phyloP scores from a whole-genome alignment of 257 asterid genomes.

The Nicotiana tabacum region DNA sequence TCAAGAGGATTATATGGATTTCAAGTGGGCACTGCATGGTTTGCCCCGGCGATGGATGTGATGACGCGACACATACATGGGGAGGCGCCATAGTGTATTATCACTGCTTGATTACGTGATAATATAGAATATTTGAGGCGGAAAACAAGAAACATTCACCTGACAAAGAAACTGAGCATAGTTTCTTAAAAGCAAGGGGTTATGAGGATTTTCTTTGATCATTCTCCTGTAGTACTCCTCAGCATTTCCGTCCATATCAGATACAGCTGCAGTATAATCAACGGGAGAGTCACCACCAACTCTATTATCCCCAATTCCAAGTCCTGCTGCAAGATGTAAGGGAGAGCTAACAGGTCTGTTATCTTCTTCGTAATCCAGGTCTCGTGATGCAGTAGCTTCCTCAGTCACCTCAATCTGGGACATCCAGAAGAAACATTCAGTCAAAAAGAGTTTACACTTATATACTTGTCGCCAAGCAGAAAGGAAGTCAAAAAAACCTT shows the following conservation, averaged over 20 bases:
- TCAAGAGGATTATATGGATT: background rate
- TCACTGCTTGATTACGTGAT: background rate
- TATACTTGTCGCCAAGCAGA: background rate
- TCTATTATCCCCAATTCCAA: slow-evolving; percentile 38
- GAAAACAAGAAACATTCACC: slow-evolving; percentile 26
- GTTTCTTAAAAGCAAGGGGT: slow-evolving; percentile 44
- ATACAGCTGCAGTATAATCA: slow-evolving; percentile 13
- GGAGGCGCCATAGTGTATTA: too few species aligned
- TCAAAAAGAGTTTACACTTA: background rate
- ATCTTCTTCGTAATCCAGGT: slow-evolving; percentile 28
- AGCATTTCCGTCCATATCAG: slow-evolving; percentile 14
- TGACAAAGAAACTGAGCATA: slow-evolving; percentile 58
- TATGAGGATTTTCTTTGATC: slow-evolving; percentile 61
- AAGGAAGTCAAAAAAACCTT: slow-evolving; percentile 27
- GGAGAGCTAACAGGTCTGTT: slow-evolving; percentile 58
- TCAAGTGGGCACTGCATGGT: background rate
- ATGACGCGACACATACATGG: too few species aligned
- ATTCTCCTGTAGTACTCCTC: slow-evolving; percentile 54
- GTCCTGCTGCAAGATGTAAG: slow-evolving; percentile 72
- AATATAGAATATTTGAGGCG: background rate
- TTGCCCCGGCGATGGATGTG: too few species aligned
- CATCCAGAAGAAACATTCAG: background rate
- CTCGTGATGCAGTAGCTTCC: slow-evolving; percentile 12
- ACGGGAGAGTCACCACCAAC: slow-evolving; percentile 14
- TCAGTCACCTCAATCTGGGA: slow-evolving; percentile 39